Evolutionary conservation across 768 basidiomycete genomes (phyloP).

Genomic region (Podaxis rugospora): DNA sequence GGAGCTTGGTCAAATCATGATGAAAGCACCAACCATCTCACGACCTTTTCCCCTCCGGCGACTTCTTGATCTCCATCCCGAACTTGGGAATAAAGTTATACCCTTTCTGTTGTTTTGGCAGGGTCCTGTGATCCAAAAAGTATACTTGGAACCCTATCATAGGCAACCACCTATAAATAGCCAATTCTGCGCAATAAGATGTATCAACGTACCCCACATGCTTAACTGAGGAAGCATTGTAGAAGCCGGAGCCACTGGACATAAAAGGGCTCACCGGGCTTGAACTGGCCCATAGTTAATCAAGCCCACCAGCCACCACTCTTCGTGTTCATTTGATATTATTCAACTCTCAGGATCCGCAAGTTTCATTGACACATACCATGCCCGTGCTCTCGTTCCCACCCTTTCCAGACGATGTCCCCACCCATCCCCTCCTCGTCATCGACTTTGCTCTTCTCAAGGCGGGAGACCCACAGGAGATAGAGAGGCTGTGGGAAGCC

Average conservation of each 20-base stretch:
- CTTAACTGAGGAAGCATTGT: neutral
- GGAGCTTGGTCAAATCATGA: neutral
- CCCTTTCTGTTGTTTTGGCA: neutral
- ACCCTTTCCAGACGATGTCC: constrained; percentile 47
- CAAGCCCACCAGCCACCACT: neutral
- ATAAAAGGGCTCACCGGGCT: neutral
- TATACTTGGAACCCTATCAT: neutral
- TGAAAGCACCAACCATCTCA: neutral
- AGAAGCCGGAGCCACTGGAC: neutral
- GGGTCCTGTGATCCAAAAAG: neutral
- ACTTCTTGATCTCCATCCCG: neutral
- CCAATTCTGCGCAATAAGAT: neutral
- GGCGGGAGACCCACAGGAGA: constrained; percentile 36
- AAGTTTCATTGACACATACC: neutral
- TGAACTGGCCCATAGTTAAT: neutral
- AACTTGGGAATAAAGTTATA: neutral
- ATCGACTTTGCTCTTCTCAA: constrained; percentile 50
- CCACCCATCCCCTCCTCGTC: constrained; percentile 50
- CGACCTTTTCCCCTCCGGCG: neutral
- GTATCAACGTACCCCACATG: neutral
- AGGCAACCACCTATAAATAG: neutral
- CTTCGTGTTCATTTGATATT: neutral
- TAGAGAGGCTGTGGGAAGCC: constrained; percentile 51
- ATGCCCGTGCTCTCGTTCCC: constrained; percentile 24
- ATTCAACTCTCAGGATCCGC: neutral